These are phyloP conservation scores for Dichotomopilus funicola DNA, from an alignment of 2,329 filamentous ascomycete species.

Conservation along the genomic window DNA sequence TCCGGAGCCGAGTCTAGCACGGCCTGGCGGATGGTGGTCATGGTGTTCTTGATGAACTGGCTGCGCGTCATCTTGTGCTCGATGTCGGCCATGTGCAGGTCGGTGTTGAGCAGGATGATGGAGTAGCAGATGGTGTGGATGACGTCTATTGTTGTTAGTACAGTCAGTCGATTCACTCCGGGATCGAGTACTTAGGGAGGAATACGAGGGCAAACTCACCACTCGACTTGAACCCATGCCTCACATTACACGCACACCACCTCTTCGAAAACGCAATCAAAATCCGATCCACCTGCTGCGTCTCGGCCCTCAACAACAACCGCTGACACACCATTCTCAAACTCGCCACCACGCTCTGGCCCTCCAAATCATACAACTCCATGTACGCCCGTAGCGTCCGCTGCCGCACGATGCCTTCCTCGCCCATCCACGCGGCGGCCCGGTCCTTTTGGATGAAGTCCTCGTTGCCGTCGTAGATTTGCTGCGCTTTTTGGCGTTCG, in stretches of 20 bases:
- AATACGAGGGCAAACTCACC: conserved; percentile 46
- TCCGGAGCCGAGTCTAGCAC: conserved; percentile 66
- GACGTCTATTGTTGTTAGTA: conserved; percentile 54
- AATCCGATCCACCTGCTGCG: conserved; percentile 93
- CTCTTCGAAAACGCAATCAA: conserved; percentile 80
- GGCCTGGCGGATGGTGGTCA: conserved; percentile 78
- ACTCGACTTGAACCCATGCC: conserved; percentile 83
- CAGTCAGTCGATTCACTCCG: not conserved
- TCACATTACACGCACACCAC: conserved; percentile 91
- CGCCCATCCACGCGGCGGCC: conserved; percentile 84
- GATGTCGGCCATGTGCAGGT: conserved; percentile 90
- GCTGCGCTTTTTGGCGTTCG: conserved; percentile 70
- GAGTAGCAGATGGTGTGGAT: conserved; percentile 98
- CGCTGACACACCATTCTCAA: conserved; percentile 76
- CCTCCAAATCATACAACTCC: conserved; percentile 81
- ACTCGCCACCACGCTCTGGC: conserved; percentile 70
- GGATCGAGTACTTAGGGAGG: not conserved
- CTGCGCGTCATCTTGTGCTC: conserved; percentile 92
- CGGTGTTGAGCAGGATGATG: conserved; percentile 89
- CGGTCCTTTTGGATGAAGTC: conserved; percentile 71
- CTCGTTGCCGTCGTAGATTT: conserved; percentile 79
- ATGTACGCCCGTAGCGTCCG: conserved; percentile 71
- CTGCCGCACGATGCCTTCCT: conserved; percentile 55
- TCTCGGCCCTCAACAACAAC: conserved; percentile 80
- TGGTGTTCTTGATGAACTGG: conserved; percentile 94